Evolutionary conservation across 306 rosid genomes (phyloP).

Genomic region (Lathyrus tuberosus): DNA sequence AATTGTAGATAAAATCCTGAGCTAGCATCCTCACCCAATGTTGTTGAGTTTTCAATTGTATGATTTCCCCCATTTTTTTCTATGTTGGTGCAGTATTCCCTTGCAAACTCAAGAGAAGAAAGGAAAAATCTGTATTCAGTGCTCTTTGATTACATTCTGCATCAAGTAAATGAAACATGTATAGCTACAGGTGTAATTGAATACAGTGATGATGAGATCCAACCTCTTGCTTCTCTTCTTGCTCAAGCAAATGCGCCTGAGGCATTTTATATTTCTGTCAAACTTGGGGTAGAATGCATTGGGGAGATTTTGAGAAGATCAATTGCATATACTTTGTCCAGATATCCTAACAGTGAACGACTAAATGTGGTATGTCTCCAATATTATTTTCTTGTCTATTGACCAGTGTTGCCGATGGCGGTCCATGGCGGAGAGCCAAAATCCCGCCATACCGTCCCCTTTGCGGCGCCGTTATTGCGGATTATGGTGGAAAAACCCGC

Average conservation of each 20-base stretch:
- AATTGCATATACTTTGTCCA: constrained; percentile 68
- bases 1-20: constrained; percentile 23
- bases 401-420: neutral
- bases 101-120: constrained; percentile 85
- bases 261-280: constrained; percentile 88
- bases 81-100: constrained; percentile 76
- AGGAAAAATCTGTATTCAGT: constrained; percentile 84
- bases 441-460: too few relatives aligned
- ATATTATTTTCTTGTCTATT: constrained; percentile 26
- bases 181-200: constrained; percentile 69
- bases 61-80: constrained; percentile 22
- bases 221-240: constrained; percentile 87
- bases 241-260: constrained; percentile 88
- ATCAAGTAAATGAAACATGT: constrained; percentile 83
- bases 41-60: constrained; percentile 24
- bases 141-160: constrained; percentile 89
- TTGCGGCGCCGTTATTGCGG: too few relatives aligned
- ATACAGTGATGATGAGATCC: constrained; percentile 85
- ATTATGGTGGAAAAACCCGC: too few relatives aligned
- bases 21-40: constrained; percentile 12
- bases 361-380: constrained; percentile 66
- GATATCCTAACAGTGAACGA: constrained; percentile 85
- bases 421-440: too few relatives aligned
- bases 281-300: constrained; percentile 94
- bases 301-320: constrained; percentile 92